Percentiles rank a stretch among this genome's conserved stretches.
Conservation (phyloP, 306 rosid species). For the Glycine latifolia region DNA sequence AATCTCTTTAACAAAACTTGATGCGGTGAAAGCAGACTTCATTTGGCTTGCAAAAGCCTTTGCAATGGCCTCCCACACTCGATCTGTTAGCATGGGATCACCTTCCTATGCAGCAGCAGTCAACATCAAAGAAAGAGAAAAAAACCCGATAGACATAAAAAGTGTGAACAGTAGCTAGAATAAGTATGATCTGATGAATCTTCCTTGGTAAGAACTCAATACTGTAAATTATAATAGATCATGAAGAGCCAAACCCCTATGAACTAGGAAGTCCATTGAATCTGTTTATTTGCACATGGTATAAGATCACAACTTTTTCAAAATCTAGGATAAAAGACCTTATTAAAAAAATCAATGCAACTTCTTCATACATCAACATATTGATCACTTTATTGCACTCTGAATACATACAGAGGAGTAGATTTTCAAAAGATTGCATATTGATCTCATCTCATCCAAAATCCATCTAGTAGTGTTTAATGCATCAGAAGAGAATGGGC, state of each 20-base stretch:
- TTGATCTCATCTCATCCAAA: slow-evolving; percentile 25
- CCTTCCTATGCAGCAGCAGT: slow-evolving; percentile 74
- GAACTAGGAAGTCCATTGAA: slow-evolving; percentile 32
- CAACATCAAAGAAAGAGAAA: slow-evolving; percentile 43
- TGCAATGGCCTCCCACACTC: slow-evolving; percentile 95
- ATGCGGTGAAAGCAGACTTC: slow-evolving; percentile 97
- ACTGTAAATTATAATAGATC: slow-evolving; percentile 36
- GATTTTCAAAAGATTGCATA: slow-evolving; percentile 18
- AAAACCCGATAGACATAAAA: slow-evolving; percentile 20
- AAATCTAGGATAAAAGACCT: slow-evolving; percentile 20
- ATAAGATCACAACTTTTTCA: neutral
- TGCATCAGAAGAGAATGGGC: neutral
- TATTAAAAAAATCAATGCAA: neutral
- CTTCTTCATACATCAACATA: slow-evolving; percentile 1
- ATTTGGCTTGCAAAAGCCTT: slow-evolving; percentile 94
- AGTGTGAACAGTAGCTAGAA: neutral
- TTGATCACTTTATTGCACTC: slow-evolving; percentile 22
- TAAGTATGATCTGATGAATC: neutral
- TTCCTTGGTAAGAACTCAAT: slow-evolving; percentile 33
- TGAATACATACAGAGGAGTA: slow-evolving; percentile 16
- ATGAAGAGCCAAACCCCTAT: slow-evolving; percentile 32
- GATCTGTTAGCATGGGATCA: slow-evolving; percentile 82
- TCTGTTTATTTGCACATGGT: slow-evolving; percentile 13
- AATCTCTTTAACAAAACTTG: slow-evolving; percentile 96
- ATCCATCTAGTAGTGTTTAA: slow-evolving; percentile 6